Base-by-base conservation (phyloP, 1,284 basidiomycete species). In the Mixia osmundae region DNA sequence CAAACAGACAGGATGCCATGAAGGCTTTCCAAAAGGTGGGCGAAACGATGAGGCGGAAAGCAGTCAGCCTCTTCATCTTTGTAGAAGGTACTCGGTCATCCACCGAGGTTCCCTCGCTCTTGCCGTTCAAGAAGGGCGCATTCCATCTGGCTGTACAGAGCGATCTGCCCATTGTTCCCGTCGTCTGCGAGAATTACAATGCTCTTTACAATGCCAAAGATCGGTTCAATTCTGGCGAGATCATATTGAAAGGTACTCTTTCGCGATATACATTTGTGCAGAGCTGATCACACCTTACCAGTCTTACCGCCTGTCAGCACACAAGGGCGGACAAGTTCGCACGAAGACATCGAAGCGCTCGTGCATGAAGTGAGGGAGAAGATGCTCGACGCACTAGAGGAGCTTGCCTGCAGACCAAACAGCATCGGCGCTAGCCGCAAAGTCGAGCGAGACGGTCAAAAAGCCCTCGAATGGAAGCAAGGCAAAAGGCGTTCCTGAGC, bases 111-210 rank as follows among this genome's bases (percentile, higher is more conserved):
- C 66, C 72, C 6, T 64, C 67, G 23, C 57, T 94, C 51, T 64
- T 83, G 3, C 76, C 82, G 0, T 77, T 99, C 62, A 99, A 99
- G 63, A 99, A 94, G 59, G 91, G 91, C 26, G 87, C 85, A 1
- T 97, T 97, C 66, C 83, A 97, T 53, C 67, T 95, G 25, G 89
- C 91, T 10, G 65, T 95, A 11, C 75, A 91, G 57, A 73, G 75
- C 43, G 59, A 53, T 33, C 65, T 89, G 30, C 83, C 85, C 5
- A 73, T 99, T 47, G 67, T 83, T 12, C 85, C 89, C 7, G 69
- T 97, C 36, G 75, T 97, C 0, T 75, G 74, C 46, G 85, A 97
- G 59, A 95, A 95, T 57, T 32, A 55, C 38, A 41, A 48, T 11
- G 29, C 34, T 12, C 27, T 48, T 5, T 54, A 53, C 38, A 32